Base-by-base conservation (phyloP, 805 yeast genomes). In the Candida hungchunana region DNA sequence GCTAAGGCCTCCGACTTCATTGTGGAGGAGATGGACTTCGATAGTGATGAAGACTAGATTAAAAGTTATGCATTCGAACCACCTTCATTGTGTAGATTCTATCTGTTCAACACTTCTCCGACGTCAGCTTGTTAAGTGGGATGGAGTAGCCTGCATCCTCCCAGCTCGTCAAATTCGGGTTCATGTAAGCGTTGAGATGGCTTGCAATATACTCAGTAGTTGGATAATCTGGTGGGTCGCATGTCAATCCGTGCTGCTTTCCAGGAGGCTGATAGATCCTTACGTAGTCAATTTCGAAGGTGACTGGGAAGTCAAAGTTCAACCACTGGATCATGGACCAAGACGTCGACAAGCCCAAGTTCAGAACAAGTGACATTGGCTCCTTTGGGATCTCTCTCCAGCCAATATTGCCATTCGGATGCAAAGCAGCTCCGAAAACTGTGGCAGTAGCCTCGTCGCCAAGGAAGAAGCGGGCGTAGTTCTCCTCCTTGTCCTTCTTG, bases 311-410 rank as follows among this genome's bases (percentile, higher is more conserved):
- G 5, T 47, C 39, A 18, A 71, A 46, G 12, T 65, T 50, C 5
- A 64, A 58, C 75, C 75, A 71, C 44, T 71, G 69, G 25, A 71
- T 69, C 44, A 64, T 62, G 3, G 74, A 69, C 77, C 77, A 71
- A 37, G 59, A 67, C 34, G 63, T 66, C 9, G 75, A 69, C 23
- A 71, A 46, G 53, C 77, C 77, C 47, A 71, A 53, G 46, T 71
- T 71, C 59, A 71, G 47, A 35, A 71, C 51, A 14, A 71, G 52
- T 4, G 72, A 53, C 76, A 71, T 70, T 35, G 77, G 77, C 43
- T 71, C 77, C 46, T 66, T 67, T 5, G 73, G 57, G 7, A 71
- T 50, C 27, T 60, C 51, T 47, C 77, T 63, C 68, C 67, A 65
- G n/a, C 65, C 72, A 35, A 71, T 47, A 44, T 71, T 71, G 26